Percentiles rank a stretch among this genome's conserved stretches.
Evolutionary conservation across 169 alveolate genomes (phyloP).

Genomic region (Plasmodium billcollinsi): DNA sequence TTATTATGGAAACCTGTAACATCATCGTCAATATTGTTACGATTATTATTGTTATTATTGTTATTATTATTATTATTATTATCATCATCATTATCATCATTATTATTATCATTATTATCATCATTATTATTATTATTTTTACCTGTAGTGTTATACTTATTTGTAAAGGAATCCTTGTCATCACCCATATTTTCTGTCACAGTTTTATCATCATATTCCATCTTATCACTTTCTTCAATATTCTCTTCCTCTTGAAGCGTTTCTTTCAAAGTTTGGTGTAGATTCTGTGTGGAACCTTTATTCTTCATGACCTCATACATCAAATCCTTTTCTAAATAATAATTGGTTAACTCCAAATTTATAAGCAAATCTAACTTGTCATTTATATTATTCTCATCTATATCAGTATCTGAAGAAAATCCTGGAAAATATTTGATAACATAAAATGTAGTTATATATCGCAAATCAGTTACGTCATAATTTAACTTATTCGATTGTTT

Average conservation of each 20-base stretch:
- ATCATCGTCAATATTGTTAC: background rate
- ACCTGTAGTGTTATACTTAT: background rate
- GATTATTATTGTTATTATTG: background rate
- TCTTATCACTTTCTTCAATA: background rate
- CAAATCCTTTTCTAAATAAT: slow-evolving; percentile 23
- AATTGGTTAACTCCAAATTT: slow-evolving; percentile 22
- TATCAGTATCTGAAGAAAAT: slow-evolving; percentile 1
- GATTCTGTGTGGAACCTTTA: background rate
- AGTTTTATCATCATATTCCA: background rate
- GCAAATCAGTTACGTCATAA: slow-evolving; percentile 31
- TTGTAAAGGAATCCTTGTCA: too few species aligned
- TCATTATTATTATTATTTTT: background rate
- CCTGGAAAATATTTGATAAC: slow-evolving; percentile 56
- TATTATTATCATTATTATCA: background rate
- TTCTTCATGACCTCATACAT: background rate
- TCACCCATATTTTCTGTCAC: background rate
- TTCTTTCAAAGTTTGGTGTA: background rate
- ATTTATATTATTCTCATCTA: slow-evolving; percentile 2
- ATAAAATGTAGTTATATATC: slow-evolving; percentile 40
- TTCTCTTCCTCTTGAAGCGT: background rate
- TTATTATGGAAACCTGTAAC: background rate
- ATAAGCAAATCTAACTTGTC: slow-evolving; percentile 20
- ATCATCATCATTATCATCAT: background rate
- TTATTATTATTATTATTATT: background rate
- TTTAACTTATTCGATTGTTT: background rate